Percentiles rank a stretch among this genome's conserved stretches.
phyloP scores from a whole-genome alignment of 768 basidiomycete species.

The Pholiota conissans region DNA sequence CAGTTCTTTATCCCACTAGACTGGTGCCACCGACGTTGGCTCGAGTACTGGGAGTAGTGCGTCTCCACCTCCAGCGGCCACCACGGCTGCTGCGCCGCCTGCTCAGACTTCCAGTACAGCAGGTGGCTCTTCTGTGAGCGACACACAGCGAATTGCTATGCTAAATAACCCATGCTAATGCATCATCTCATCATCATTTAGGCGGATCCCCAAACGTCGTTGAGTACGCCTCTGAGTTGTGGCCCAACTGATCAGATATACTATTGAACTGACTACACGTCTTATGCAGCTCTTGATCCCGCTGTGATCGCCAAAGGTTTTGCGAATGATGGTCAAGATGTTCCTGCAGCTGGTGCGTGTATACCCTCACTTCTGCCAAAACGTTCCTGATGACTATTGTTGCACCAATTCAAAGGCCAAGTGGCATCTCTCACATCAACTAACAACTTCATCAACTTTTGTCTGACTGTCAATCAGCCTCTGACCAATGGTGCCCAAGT shows the following conservation, averaged over 20 bases:
- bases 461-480: slow-evolving; percentile 42
- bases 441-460: slow-evolving; percentile 73
- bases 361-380: not conserved
- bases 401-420: slow-evolving; percentile 36
- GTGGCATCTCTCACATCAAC: slow-evolving; percentile 53
- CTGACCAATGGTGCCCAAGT: slow-evolving; percentile 58
- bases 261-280: slow-evolving; percentile 5
- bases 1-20: slow-evolving; percentile 4
- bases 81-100: slow-evolving; percentile 6
- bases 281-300: slow-evolving; percentile 40
- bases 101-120: slow-evolving; percentile 1
- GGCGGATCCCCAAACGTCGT: slow-evolving; percentile 36
- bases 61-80: not conserved
- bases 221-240: slow-evolving; percentile 25
- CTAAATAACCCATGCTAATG: not conserved
- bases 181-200: slow-evolving; percentile 8
- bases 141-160: not conserved
- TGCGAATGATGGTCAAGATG: slow-evolving; percentile 49
- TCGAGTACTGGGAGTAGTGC: slow-evolving; percentile 13
- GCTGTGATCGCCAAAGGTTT: slow-evolving; percentile 45
- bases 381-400: not conserved
- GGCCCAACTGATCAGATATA: not conserved
- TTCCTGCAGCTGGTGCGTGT: slow-evolving; percentile 33
- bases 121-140: slow-evolving; percentile 7
- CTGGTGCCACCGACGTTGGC: slow-evolving; percentile 15